These are phyloP conservation scores for Cavenderia fasciculata DNA, from an alignment of 78 protist species.

Conservation along the genomic window DNA sequence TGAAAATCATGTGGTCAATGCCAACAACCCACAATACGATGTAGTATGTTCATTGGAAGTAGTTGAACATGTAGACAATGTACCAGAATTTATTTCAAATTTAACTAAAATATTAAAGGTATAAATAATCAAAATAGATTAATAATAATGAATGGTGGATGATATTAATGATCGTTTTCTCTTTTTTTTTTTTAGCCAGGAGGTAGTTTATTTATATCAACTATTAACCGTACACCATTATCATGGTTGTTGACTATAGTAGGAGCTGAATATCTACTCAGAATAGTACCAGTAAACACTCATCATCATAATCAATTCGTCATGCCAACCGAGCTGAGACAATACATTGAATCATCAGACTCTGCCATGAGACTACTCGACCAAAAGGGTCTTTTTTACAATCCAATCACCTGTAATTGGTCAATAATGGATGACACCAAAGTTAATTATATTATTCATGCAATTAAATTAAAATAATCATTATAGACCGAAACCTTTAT, in stretches of 20 bases:
- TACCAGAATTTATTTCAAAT: constrained; percentile 24
- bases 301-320: constrained; percentile 66
- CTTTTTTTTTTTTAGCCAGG: constrained; percentile 72
- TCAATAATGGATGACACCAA: not conserved
- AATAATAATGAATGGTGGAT: no score
- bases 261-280: constrained; percentile 35
- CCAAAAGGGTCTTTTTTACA: constrained; percentile 32
- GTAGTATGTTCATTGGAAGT: constrained; percentile 59
- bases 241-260: constrained; percentile 37
- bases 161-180: no score
- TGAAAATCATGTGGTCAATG: not conserved
- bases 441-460: constrained; percentile 56
- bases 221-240: constrained; percentile 37
- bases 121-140: not conserved
- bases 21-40: constrained; percentile 5
- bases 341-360: not conserved
- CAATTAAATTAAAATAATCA: no score
- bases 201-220: constrained; percentile 62
- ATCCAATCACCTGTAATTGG: constrained; percentile 45
- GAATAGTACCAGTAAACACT: constrained; percentile 52
- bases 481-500: no score
- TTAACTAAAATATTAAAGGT: constrained; percentile 22
- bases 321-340: not conserved
- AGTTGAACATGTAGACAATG: constrained; percentile 75
- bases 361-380: not conserved